phyloP scores from a whole-genome alignment of 202 grass and related monocot genomes.

The Bolboschoenoplectus hybrid region DNA sequence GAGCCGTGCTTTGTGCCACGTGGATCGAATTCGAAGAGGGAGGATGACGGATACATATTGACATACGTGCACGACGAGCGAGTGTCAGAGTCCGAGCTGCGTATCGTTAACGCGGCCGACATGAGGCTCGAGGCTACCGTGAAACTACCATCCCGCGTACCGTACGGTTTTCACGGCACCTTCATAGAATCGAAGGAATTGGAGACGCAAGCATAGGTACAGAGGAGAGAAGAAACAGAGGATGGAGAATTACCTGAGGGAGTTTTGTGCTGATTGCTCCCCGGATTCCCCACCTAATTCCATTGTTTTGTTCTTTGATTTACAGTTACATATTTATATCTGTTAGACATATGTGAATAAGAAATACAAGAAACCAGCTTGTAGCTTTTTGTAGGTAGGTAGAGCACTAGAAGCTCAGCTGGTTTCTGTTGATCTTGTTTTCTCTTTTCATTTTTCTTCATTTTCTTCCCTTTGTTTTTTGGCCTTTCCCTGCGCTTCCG shows the following conservation, averaged over 20 bases:
- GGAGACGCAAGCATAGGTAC: conserved; percentile 58
- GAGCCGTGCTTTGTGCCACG: conserved; percentile 82
- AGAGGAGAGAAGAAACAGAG: conserved; percentile 17
- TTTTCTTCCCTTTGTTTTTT: neutral
- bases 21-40: conserved; percentile 44
- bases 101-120: conserved; percentile 74
- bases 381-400: conserved; percentile 39
- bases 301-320: conserved; percentile 33
- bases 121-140: conserved; percentile 74
- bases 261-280: conserved; percentile 50
- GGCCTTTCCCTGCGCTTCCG: neutral
- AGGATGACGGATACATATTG: conserved; percentile 78
- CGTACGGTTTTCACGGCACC: conserved; percentile 86
- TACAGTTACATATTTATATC: conserved; percentile 26
- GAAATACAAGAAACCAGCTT: conserved; percentile 27
- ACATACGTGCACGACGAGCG: conserved; percentile 77
- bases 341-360: conserved; percentile 26
- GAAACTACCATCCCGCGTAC: conserved; percentile 76
- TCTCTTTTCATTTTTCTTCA: conserved; percentile 5
- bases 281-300: conserved; percentile 52
- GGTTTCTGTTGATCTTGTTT: conserved; percentile 53
- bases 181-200: conserved; percentile 73
- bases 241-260: conserved; percentile 58
- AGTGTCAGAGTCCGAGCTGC: conserved; percentile 63
- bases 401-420: conserved; percentile 47